Evolutionary conservation across 2,329 filamentous ascomycete species (phyloP).

Genomic region (Colletotrichum tropicale): DNA sequence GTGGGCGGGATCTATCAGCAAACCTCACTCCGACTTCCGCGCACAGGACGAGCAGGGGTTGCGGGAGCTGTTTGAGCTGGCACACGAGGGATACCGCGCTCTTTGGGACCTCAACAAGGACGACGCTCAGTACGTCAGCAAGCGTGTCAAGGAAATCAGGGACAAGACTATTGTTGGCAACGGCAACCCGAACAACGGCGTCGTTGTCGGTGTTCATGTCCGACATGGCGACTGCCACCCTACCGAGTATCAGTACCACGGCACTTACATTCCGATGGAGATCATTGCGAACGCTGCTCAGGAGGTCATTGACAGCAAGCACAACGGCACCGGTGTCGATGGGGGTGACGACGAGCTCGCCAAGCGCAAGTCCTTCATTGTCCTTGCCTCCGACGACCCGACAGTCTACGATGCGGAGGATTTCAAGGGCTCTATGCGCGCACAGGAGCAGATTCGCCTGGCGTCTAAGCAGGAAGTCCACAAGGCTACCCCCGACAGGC

Average conservation of each 20-base stretch:
- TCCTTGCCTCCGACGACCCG: constrained; percentile 84
- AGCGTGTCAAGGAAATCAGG: constrained; percentile 62
- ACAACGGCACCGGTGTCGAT: constrained; percentile 44
- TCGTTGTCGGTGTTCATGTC: constrained; percentile 75
- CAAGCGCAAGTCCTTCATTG: constrained; percentile 50
- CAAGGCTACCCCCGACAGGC: constrained; percentile 44
- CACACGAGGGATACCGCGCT: constrained; percentile 72
- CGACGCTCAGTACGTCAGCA: constrained; percentile 68
- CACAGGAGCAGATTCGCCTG: constrained; percentile 78
- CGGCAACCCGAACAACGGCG: constrained; percentile 51
- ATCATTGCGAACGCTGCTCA: constrained; percentile 67
- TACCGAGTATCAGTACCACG: constrained; percentile 75
- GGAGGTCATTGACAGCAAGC: constrained; percentile 55
- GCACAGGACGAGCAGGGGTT: constrained; percentile 40
- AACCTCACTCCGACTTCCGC: constrained; percentile 60
- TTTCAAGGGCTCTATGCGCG: constrained; percentile 60
- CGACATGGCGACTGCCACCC: constrained; percentile 82
- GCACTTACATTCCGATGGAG: constrained; percentile 78
- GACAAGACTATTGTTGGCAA: constrained; percentile 46
- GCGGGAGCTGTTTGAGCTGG: constrained; percentile 69
- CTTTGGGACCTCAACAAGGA: constrained; percentile 73
- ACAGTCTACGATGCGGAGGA: constrained; percentile 72
- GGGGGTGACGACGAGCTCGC: constrained; percentile 37
- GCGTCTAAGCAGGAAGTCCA: constrained; percentile 64
- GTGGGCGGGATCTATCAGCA: constrained; percentile 62